Evolutionary conservation across 805 yeast genomes (phyloP).

Genomic region (Myxozyma melibiosi): DNA sequence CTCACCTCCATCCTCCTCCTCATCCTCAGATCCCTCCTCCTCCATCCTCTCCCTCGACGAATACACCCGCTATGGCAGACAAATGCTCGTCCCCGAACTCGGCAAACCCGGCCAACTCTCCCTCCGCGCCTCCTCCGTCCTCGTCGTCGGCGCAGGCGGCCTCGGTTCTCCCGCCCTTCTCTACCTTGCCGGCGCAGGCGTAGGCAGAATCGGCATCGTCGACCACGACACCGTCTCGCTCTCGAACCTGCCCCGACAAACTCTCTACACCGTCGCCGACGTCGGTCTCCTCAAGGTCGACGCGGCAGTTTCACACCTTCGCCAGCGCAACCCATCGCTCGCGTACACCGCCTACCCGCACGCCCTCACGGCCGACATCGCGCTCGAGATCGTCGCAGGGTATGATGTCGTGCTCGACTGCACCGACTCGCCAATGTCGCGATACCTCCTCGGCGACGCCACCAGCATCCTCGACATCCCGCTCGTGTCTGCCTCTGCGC

Average conservation of each 20-base stretch:
- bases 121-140: constrained; percentile 58
- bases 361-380: constrained; percentile 51
- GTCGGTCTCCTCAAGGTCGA: constrained; percentile 76
- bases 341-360: constrained; percentile 41
- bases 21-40: too few species aligned
- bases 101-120: constrained; percentile 59
- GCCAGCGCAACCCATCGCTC: constrained; percentile 67
- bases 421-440: constrained; percentile 86
- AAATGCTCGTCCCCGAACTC: constrained; percentile 86
- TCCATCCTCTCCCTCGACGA: constrained; percentile 61
- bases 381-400: constrained; percentile 58
- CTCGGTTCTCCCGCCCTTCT: constrained; percentile 89
- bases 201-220: constrained; percentile 77
- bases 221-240: constrained; percentile 84
- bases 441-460: constrained; percentile 86
- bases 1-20: too few species aligned
- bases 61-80: constrained; percentile 85
- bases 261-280: constrained; percentile 66
- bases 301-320: constrained; percentile 55
- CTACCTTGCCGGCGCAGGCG: constrained; percentile 84
- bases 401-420: constrained; percentile 88
- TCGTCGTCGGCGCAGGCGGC: constrained; percentile 96
- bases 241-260: constrained; percentile 88
- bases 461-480: constrained; percentile 57
- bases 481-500: constrained; percentile 87